Conservation (phyloP, 1,139 yeast species). For the Geotrichum fermentans region DNA sequence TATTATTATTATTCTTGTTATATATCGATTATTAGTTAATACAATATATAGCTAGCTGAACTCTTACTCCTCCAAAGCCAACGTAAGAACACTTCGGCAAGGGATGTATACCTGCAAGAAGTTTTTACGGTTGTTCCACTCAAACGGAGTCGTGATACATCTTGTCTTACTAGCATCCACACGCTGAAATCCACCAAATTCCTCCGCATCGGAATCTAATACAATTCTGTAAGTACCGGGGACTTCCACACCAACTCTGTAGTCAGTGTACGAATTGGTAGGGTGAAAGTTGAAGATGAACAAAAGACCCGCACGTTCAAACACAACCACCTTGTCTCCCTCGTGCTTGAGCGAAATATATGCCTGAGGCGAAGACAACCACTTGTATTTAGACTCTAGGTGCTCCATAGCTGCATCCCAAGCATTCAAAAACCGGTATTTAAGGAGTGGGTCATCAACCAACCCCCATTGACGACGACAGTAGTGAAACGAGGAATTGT, state of each 20-base stretch:
- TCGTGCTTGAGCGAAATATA: constrained; percentile 86
- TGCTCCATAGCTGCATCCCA: constrained; percentile 84
- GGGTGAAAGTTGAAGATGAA: constrained; percentile 91
- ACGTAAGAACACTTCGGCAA: constrained; percentile 69
- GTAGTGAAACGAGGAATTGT: constrained; percentile 82
- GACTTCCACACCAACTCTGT: constrained; percentile 78
- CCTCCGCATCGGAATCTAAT: constrained; percentile 63
- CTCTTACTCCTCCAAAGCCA: constrained; percentile 44
- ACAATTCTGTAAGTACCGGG: constrained; percentile 74
- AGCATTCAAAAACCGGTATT: constrained; percentile 69
- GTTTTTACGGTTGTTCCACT: constrained; percentile 77
- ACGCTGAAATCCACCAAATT: constrained; percentile 79
- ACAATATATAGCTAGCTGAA: no score
- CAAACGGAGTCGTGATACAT: constrained; percentile 58
- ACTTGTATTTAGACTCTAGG: constrained; percentile 61
- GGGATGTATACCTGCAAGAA: constrained; percentile 82
- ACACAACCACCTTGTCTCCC: constrained; percentile 78
- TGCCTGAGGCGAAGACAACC: constrained; percentile 75
- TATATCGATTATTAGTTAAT: no score
- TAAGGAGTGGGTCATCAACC: constrained; percentile 68
- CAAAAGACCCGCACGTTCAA: constrained; percentile 79
- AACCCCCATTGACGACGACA: constrained; percentile 93
- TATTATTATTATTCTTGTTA: no score
- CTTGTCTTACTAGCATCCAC: constrained; percentile 51
- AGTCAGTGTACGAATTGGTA: constrained; percentile 73